Evolutionary conservation across 2,329 filamentous ascomycete species (phyloP).

Genomic region (Fusarium agapanthi): DNA sequence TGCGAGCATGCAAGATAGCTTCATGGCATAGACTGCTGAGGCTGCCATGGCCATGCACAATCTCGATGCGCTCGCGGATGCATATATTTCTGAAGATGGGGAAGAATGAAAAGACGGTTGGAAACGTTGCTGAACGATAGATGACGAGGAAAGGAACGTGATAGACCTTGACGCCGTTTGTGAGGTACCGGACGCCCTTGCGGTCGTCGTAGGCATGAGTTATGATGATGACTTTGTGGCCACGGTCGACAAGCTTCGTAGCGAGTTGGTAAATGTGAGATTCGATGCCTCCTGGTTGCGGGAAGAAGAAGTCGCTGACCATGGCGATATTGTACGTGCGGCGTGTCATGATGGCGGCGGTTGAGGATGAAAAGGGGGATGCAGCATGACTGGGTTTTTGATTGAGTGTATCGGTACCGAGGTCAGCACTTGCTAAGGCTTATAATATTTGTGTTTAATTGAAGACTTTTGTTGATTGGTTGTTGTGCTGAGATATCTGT

Average conservation of each 20-base stretch:
- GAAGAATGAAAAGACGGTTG: slow-evolving; percentile 98
- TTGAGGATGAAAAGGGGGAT: slow-evolving; percentile 18
- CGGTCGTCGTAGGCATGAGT: slow-evolving; percentile 94
- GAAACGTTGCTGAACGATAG: slow-evolving; percentile 91
- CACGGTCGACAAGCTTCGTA: slow-evolving; percentile 94
- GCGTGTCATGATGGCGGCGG: slow-evolving; percentile 56
- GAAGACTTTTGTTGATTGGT: not conserved
- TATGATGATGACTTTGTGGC: slow-evolving; percentile 97
- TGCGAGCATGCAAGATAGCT: slow-evolving; percentile 91
- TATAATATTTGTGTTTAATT: not conserved
- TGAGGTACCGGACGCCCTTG: slow-evolving; percentile 92
- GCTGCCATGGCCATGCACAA: slow-evolving; percentile 96
- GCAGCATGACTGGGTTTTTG: slow-evolving; percentile 23
- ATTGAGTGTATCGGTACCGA: not conserved
- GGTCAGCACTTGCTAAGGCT: slow-evolving; percentile 15
- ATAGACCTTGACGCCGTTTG: slow-evolving; percentile 98
- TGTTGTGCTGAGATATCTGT: slow-evolving; percentile 10
- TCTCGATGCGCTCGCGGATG: slow-evolving; percentile 92
- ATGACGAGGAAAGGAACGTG: slow-evolving; percentile 96
- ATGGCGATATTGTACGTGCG: slow-evolving; percentile 79
- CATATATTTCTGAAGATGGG: slow-evolving; percentile 97
- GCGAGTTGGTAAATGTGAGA: slow-evolving; percentile 99
- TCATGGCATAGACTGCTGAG: slow-evolving; percentile 94
- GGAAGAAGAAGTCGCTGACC: slow-evolving; percentile 99
- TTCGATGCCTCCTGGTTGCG: slow-evolving; percentile 94